These are phyloP conservation scores for Strigomonas galati DNA, from an alignment of 208 protist species.

Conservation along the genomic window DNA sequence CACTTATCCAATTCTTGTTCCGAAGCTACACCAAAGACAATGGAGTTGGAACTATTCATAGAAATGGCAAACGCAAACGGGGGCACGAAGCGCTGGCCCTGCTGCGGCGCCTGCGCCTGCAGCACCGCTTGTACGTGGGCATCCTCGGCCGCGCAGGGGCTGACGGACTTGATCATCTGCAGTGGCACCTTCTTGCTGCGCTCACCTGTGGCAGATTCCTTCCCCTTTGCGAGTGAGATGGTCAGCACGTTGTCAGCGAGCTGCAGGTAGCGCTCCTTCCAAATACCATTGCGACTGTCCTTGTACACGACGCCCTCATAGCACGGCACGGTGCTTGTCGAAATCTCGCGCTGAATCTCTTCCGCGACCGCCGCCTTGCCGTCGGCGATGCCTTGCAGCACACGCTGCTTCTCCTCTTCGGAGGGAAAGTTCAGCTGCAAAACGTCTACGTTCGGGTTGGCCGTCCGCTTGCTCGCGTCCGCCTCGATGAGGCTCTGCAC, in stretches of 20 bases:
- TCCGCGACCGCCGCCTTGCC: conserved; percentile 49
- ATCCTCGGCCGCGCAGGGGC: conserved; percentile 44
- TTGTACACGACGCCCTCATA: conserved; percentile 86
- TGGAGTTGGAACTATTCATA: conserved; percentile 66
- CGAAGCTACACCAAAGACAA: conserved; percentile 60
- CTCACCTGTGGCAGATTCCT: conserved; percentile 48
- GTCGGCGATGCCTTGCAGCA: conserved; percentile 64
- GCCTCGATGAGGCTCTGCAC: conserved; percentile 44
- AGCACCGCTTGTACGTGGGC: conserved; percentile 28
- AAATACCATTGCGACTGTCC: conserved; percentile 55
- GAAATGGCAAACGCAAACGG: conserved; percentile 68
- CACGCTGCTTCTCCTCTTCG: conserved; percentile 28
- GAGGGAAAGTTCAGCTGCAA: conserved; percentile 43
- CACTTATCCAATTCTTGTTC: conserved; percentile 65
- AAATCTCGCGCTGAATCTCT: conserved; percentile 38
- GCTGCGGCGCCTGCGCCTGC: conserved; percentile 4
- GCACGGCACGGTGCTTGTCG: conserved; percentile 26
- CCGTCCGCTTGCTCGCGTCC: conserved; percentile 36
- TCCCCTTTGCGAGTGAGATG: conserved; percentile 63
- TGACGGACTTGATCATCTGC: conserved; percentile 60
- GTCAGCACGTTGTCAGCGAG: conserved; percentile 64
- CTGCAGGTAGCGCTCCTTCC: conserved; percentile 80
- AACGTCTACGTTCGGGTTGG: conserved; percentile 28
- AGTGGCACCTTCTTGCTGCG: conserved; percentile 72
- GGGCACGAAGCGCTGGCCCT: conserved; percentile 24